These are phyloP conservation scores for Nicotiana undulata DNA, from an alignment of 257 asterid genomes.

Conservation along the genomic window DNA sequence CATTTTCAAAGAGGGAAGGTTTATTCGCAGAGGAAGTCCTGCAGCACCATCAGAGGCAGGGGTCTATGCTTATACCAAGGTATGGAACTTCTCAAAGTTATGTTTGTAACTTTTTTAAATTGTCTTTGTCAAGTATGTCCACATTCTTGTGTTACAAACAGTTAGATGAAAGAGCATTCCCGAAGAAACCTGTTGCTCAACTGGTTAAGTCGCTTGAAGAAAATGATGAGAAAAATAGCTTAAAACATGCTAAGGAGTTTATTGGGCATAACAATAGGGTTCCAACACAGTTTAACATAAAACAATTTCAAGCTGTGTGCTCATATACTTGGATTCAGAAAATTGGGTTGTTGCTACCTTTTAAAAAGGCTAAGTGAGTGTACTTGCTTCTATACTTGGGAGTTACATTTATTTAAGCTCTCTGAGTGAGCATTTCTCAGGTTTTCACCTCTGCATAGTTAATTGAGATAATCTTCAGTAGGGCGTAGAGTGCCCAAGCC, in stretches of 20 bases:
- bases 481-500: neutral
- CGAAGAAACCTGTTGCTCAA: neutral
- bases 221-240: neutral
- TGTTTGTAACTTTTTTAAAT: neutral
- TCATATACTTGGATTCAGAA: neutral
- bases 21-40: conserved; percentile 94
- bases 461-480: neutral
- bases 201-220: neutral
- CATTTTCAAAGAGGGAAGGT: conserved; percentile 78
- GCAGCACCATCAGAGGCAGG: conserved; percentile 79
- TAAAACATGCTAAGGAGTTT: neutral
- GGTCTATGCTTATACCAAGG: conserved; percentile 97
- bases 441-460: neutral
- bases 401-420: neutral
- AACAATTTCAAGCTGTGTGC: neutral
- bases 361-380: neutral
- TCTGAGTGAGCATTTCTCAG: neutral
- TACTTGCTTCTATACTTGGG: neutral
- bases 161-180: neutral
- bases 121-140: neutral
- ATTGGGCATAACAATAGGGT: neutral
- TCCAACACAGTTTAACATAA: neutral
- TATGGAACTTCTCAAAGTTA: conserved; percentile 15
- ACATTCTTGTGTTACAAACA: neutral
- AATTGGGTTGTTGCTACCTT: neutral